phyloP scores from a whole-genome alignment of 805 yeast species.

The Isabelozyma gotoi region DNA sequence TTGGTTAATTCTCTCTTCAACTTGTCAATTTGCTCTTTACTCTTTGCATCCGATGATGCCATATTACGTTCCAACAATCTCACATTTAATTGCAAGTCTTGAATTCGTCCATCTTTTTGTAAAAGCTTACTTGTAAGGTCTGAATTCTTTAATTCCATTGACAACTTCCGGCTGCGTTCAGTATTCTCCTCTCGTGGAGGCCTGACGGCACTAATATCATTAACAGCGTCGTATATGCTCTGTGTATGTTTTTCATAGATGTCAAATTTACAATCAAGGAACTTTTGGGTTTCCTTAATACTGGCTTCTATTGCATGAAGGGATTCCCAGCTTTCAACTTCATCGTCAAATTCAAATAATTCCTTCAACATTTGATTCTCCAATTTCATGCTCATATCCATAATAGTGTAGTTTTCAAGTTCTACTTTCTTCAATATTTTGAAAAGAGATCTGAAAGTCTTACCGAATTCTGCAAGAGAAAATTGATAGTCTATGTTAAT shows the following conservation, averaged over 20 bases:
- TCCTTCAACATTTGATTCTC: constrained; percentile 4
- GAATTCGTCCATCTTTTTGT: constrained; percentile 29
- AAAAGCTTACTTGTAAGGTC: constrained; percentile 5
- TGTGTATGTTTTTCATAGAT: constrained; percentile 1
- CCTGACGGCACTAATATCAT: not conserved
- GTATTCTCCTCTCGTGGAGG: not conserved
- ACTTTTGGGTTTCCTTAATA: not conserved
- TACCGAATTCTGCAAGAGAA: not conserved
- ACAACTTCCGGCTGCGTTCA: not conserved
- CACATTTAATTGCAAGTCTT: constrained; percentile 47
- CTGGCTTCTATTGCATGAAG: not conserved
- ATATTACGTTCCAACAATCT: constrained; percentile 46
- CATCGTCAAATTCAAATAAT: constrained; percentile 4
- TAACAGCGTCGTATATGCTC: constrained; percentile 1
- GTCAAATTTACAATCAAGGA: not conserved
- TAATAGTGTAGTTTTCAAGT: constrained; percentile 2
- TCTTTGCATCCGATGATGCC: constrained; percentile 24
- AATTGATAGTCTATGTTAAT: not conserved
- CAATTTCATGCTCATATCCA: not conserved
- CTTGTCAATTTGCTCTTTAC: constrained; percentile 22
- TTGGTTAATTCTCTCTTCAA: constrained; percentile 10
- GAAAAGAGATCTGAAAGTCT: not conserved
- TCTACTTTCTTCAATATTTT: constrained; percentile 6
- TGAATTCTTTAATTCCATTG: constrained; percentile 1
- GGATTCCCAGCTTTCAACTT: constrained; percentile 3